Base-by-base conservation (phyloP, 2,329 filamentous ascomycete species). In the Talaromyces atroroseus region DNA sequence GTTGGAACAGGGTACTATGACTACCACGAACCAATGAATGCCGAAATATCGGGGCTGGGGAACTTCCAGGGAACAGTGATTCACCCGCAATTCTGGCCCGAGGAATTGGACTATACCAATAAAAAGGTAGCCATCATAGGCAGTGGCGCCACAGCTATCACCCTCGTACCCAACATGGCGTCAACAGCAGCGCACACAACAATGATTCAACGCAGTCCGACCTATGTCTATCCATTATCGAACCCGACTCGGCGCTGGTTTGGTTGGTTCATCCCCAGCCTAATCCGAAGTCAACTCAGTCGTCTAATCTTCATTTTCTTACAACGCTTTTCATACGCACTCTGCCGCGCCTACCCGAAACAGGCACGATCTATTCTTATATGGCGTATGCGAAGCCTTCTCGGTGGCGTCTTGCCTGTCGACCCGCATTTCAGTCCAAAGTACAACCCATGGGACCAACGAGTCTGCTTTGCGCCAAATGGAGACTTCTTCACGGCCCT, bases 151-250 rank as follows among this genome's bases (percentile, higher is more conserved):
- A 95, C 90, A 0, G 87, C 89, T 6, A 74, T 92, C 49, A 94
- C 90, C 0, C 78, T 95, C 1, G 69, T 95, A 2, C 90, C 90
- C 0, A 81, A 79, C 48, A 72, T 95, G 47, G 82, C 84, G 0
- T 74, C 87, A 45, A 82, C 80, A 40, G 88, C 87, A 5, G 73
- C 72, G 5, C 80, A 82, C 14, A 84, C 91, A 26, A 92, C 88
- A 1, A 90, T 92, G 82, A 79, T 95, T 2, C 90, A 95, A 72
- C 83, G 90, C 56, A 90, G 85, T 47, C 90, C 90, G 0, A 81
- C 80, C 0, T 92, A 89, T 64, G 79, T 92, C 55, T 62, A 87
- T 46, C 74, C 80, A n/a, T 63, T 83, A 1, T 72, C 79, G 0
- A 75, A 78, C 23, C 65, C 66, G 7, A 76, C 76, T 45, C 56